Conservation (phyloP, 768 basidiomycete genomes). For the Amanita inopinata region DNA sequence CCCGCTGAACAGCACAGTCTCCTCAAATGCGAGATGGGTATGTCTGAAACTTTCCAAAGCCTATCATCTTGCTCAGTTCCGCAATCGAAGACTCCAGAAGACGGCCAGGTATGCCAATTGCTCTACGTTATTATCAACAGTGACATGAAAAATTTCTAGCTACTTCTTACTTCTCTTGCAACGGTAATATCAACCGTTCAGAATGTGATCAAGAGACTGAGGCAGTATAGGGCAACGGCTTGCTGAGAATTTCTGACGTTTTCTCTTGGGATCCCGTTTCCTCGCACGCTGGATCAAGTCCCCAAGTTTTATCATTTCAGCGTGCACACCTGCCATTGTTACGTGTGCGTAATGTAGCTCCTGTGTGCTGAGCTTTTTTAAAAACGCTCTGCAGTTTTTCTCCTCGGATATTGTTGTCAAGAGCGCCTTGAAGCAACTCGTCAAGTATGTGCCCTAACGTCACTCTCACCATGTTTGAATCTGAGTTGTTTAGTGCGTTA, state of each 20-base stretch:
- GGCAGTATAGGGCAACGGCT: constrained; percentile 32
- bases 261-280: constrained; percentile 36
- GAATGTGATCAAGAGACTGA: background rate
- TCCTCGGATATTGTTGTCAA: constrained; percentile 51
- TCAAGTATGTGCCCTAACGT: constrained; percentile 32
- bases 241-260: constrained; percentile 40
- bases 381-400: constrained; percentile 32
- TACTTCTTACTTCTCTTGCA: constrained; percentile 28
- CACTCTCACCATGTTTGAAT: constrained; percentile 2
- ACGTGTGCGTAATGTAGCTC: constrained; percentile 23
- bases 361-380: background rate
- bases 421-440: constrained; percentile 38
- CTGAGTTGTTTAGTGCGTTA: constrained; percentile 25
- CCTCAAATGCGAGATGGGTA: constrained; percentile 34
- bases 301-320: constrained; percentile 44
- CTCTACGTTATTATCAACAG: background rate
- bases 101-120: constrained; percentile 35
- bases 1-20: constrained; percentile 27
- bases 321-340: constrained; percentile 44
- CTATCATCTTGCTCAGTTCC: constrained; percentile 3
- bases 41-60: background rate
- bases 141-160: constrained; percentile 16
- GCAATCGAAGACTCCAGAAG: constrained; percentile 30
- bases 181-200: constrained; percentile 21
- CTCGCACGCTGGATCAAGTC: constrained; percentile 23